Base-by-base conservation (phyloP, 768 basidiomycete genomes). In the Russula dissimulans region DNA sequence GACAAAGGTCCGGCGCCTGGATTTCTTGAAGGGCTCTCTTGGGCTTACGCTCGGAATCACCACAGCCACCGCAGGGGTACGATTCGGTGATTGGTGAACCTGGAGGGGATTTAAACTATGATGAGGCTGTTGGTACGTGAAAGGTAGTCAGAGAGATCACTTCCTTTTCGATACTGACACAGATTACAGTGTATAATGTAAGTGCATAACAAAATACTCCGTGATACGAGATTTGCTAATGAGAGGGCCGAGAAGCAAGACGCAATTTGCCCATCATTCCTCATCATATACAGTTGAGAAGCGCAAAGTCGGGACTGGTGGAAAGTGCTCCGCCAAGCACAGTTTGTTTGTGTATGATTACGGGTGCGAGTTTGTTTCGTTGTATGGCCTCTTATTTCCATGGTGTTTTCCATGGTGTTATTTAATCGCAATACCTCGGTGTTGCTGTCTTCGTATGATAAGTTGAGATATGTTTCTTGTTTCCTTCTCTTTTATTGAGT, bases 101-200 rank as follows among this genome's bases (percentile, higher is more conserved):
- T 26, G 22, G 22, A 26, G 22, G 22, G 22, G 22, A 26, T 26
- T 26, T 26, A 26, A 26, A 26, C 22, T 26, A 26, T 26, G 69
- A 69, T 41, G 69, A 69, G 46, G 51, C 57, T 43, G 64, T 69
- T 47, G 69, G 69, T 69, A 38, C 51, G 69, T 47, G 22, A 15
- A 11, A 53, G 14, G n/a, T 8, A 43, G 9, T 12, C n/a, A 38
- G 32, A 22, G 22, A 26, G 12, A 49, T 42, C n/a, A 22, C 22
- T 57, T 15, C n/a, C 12, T 34, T 53, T 17, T 3, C 9, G 4
- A 43, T 17, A 18, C 17, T 39, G 17, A 44, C 14, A 31, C 41
- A 15, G 4, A 39, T 49, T 53, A 18, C 50, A 67, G 63, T 67
- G 5, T 66, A 68, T 43, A 57, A 51, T 44, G 67, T 66, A 46